Evolutionary conservation across 75 land plant species (phyloP).

Genomic region (Pinus tabuliformis): DNA sequence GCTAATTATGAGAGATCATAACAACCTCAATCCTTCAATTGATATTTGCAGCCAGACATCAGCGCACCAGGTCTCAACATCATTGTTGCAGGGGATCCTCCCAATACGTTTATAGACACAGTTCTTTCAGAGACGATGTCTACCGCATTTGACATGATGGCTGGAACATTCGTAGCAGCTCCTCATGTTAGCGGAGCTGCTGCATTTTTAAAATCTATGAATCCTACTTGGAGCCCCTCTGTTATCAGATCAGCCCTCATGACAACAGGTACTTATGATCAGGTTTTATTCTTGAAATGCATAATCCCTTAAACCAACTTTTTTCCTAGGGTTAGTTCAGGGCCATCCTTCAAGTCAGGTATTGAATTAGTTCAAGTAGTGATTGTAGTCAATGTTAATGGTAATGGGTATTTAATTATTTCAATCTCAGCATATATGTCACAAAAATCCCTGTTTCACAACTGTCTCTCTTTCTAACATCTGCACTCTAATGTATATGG

Average conservation of each 20-base stretch:
- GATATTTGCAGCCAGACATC: slow-evolving; percentile 59
- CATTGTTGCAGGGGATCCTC: slow-evolving; percentile 32
- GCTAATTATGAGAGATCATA: no score
- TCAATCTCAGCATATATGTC: no score
- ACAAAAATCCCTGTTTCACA: no score
- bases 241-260: slow-evolving; percentile 70
- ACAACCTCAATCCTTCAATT: neutral
- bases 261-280: slow-evolving; percentile 53
- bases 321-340: no score
- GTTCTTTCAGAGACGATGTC: slow-evolving; percentile 9
- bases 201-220: slow-evolving; percentile 45
- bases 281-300: no score
- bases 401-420: no score
- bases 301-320: no score
- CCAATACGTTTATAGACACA: slow-evolving; percentile 4
- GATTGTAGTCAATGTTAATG: no score
- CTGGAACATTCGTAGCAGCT: slow-evolving; percentile 83
- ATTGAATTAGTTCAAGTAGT: no score
- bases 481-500: neutral
- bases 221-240: slow-evolving; percentile 68
- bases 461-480: no score
- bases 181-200: slow-evolving; percentile 70
- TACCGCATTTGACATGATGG: slow-evolving; percentile 43
- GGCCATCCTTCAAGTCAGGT: no score
- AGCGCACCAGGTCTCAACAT: slow-evolving; percentile 62